Conservation (phyloP, 805 yeast species). For the Nakazawaea laoshanensis region DNA sequence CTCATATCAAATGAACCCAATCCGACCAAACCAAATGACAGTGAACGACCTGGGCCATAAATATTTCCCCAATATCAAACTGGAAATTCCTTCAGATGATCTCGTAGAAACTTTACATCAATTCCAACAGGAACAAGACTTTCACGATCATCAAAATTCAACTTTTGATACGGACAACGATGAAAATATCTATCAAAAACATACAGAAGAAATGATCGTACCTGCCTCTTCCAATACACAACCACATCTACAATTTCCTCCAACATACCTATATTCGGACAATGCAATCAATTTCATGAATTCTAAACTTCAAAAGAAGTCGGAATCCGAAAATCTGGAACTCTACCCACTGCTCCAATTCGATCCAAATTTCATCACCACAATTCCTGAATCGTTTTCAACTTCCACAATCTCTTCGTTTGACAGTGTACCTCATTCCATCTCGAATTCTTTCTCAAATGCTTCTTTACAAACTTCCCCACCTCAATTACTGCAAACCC, state of each 20-base stretch:
- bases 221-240: conserved; percentile 11
- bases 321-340: neutral
- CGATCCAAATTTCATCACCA: conserved; percentile 10
- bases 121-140: conserved; percentile 8
- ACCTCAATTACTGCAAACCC: conserved; percentile 26
- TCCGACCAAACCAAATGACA: too few species aligned
- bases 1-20: too few species aligned
- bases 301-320: conserved; percentile 2
- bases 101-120: conserved; percentile 9
- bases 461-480: conserved; percentile 11
- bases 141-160: neutral
- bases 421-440: conserved; percentile 19
- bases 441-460: conserved; percentile 14
- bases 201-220: conserved; percentile 10
- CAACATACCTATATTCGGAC: conserved; percentile 4
- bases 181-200: neutral
- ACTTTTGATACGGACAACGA: conserved; percentile 1
- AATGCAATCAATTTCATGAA: conserved; percentile 4
- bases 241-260: conserved; percentile 19
- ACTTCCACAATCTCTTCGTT: conserved; percentile 24
- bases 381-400: conserved; percentile 23
- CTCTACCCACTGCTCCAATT: conserved; percentile 9
- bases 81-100: conserved; percentile 7
- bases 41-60: too few species aligned
- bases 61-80: conserved; percentile 6